Evolutionary conservation across 2,329 filamentous ascomycete genomes (phyloP), one percentile per base, ranked within the genome.

Genomic region (Penicillium sp.): DNA sequence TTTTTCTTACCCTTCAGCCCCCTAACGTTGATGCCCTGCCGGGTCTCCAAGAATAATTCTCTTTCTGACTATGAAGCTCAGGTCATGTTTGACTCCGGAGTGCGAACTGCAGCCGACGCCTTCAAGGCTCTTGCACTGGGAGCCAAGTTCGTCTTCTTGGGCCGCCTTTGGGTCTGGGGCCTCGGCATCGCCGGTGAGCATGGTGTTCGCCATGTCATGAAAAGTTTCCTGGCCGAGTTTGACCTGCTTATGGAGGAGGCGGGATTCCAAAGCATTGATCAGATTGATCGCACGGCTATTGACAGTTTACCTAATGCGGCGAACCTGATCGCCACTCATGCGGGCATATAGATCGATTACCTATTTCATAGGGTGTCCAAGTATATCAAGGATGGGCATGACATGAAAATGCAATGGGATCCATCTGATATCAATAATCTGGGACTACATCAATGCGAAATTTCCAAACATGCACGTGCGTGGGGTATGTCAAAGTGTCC

Each of bases 121-220:
- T 75, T 80, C 60, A 84, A 84, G 59, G 81, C 80, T 1, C 67
- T 84, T 11, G 79, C 80, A 1, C 64, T 84, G 6, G 80, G 81
- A 2, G 81, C 81, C 0, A 79, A 79, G 54, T 82, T 82, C 52
- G 79, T 83, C 28, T 81, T 83, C 48, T 70, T 85, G 0, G 81
- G 82, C 0, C 63, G 82, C 4, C 71, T 83, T 3, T 83, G 78
- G 73, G 71, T 84, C 24, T 84, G 76, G 73, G 80, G 76, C 0
- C 60, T 84, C 8, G 74, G 74, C 36, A 81, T 82, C 47, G 78
- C 77, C 64, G 81, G 81, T 9, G 80, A 84, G 61, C 66, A 76
- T 28, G 81, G 81, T 1, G 80, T 84, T 1, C 65, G 77, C 1
- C 81, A 84, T 65, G 78, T 84, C 6, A 76, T 84, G 73, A 80